Evolutionary conservation across 257 asterid species (phyloP), one percentile per base, ranked within the genome.

Genomic region (Scutellaria galericulata): DNA sequence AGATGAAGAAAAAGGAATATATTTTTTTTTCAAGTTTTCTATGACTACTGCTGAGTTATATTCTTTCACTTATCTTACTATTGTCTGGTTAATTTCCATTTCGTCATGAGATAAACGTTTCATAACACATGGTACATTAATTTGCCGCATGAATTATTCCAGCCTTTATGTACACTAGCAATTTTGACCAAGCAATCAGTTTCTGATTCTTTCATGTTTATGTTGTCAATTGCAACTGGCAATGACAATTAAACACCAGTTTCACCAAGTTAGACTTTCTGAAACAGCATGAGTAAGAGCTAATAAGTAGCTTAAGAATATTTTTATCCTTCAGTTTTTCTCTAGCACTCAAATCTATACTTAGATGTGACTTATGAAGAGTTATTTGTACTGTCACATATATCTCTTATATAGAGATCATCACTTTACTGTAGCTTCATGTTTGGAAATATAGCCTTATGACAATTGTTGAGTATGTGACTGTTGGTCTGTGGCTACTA

Each of bases 161-260:
- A 48, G 39, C 61, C 14, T 56, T 40, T 5, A 57, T 54, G 50
- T 31, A 35, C 10, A 7, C 55, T 50, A 12, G 72, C 40, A 27
- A 72, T 59, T 53, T 57, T 24, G 31, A 51, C 45, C 55, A 39
- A 14, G 64, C 11, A 62, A 66, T 35, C 42, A 35, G 35, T 63
- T 42, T 15, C 1, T 46, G 45, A 20, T 50, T 37, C 50, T 44
- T 14, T 46, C 4, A 54, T 46, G 48, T 5, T 10, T 54, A 39
- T 1, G 42, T 22, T 56, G 59, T 56, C 39, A 61, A 35, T 66
- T 48, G 55, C 56, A 15, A 14, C 35, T 63, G 13, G 27, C 62
- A 63, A 56, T 8, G 31, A 39, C 9, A 50, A 40, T 41, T 52
- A 8, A 20, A 24, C 18, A 18, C 39, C 10, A 14, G 37, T 35